Conservation (phyloP, 768 basidiomycete species). For the Leucocoprinus leucothites region DNA sequence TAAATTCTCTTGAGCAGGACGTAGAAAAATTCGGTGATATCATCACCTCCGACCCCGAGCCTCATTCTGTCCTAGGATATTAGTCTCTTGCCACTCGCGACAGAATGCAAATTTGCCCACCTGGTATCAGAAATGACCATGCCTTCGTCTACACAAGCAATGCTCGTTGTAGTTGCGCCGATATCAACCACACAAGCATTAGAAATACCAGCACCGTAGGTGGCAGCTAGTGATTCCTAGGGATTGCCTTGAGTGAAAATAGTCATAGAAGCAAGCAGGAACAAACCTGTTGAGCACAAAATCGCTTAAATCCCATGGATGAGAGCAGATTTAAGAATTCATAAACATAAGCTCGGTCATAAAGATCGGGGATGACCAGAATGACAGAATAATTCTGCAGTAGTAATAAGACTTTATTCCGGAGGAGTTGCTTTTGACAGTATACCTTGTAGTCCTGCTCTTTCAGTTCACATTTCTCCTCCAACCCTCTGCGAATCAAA, state of each 20-base stretch:
- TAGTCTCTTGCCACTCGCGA: neutral
- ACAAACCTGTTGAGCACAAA: constrained; percentile 84
- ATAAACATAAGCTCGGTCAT: constrained; percentile 80
- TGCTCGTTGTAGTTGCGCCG: constrained; percentile 77
- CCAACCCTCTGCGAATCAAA: constrained; percentile 61
- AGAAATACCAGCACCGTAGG: constrained; percentile 93
- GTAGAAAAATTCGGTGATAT: constrained; percentile 87
- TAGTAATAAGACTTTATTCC: neutral
- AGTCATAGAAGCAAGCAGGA: neutral
- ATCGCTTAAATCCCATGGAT: constrained; percentile 88
- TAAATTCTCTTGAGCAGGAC: constrained; percentile 74
- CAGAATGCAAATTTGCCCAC: constrained; percentile 34
- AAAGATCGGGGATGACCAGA: constrained; percentile 90
- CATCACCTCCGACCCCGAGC: constrained; percentile 89
- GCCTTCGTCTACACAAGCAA: constrained; percentile 95
- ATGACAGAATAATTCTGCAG: constrained; percentile 81
- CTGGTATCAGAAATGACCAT: constrained; percentile 83
- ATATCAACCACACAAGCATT: constrained; percentile 96
- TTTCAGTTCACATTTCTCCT: constrained; percentile 55
- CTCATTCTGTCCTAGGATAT: constrained; percentile 49
- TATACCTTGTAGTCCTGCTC: constrained; percentile 58
- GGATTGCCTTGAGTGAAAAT: neutral
- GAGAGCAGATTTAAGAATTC: constrained; percentile 74
- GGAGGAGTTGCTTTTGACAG: neutral
- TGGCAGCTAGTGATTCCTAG: constrained; percentile 89